A percentile compares a stretch with the other conserved stretches of the same genome.
These are phyloP conservation scores for Entomortierella chlamydospora DNA, from an alignment of 192 early-diverging fungal genomes.

Conservation along the genomic window DNA sequence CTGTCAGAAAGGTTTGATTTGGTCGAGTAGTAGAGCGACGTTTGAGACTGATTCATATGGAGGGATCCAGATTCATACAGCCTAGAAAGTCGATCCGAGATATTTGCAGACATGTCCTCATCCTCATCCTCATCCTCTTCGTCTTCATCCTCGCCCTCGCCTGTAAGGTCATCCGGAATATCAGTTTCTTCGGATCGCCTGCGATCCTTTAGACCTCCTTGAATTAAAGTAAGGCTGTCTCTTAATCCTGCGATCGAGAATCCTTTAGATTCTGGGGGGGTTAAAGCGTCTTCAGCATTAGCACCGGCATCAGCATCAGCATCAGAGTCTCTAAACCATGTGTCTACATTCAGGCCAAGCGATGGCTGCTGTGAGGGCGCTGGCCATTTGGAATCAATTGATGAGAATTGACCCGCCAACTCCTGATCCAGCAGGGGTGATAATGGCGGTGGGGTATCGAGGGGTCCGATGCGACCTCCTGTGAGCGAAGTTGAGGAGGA, in stretches of 20 bases:
- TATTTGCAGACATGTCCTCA: conserved; percentile 25
- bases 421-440: conserved; percentile 38
- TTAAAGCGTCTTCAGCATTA: background rate
- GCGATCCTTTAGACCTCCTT: background rate
- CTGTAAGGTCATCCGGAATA: background rate
- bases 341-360: conserved; percentile 6
- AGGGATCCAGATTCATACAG: conserved; percentile 37
- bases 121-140: conserved; percentile 39
- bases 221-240: conserved; percentile 10
- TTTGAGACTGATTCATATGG: conserved; percentile 44
- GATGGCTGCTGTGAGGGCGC: background rate
- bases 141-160: conserved; percentile 29
- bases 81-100: conserved; percentile 36
- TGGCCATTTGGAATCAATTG: background rate
- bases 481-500: background rate
- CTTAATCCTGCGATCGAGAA: conserved; percentile 13
- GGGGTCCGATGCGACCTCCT: conserved; percentile 9
- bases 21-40: conserved; percentile 43
- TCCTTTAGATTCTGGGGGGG: background rate
- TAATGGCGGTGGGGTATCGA: conserved; percentile 40
- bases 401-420: conserved; percentile 5
- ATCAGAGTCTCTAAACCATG: conserved; percentile 25
- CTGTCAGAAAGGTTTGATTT: conserved; percentile 33
- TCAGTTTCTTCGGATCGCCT: conserved; percentile 1
- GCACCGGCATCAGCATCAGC: no score